Base-by-base conservation (phyloP, 2,329 filamentous ascomycete species). In the Aspergillus amoenus region DNA sequence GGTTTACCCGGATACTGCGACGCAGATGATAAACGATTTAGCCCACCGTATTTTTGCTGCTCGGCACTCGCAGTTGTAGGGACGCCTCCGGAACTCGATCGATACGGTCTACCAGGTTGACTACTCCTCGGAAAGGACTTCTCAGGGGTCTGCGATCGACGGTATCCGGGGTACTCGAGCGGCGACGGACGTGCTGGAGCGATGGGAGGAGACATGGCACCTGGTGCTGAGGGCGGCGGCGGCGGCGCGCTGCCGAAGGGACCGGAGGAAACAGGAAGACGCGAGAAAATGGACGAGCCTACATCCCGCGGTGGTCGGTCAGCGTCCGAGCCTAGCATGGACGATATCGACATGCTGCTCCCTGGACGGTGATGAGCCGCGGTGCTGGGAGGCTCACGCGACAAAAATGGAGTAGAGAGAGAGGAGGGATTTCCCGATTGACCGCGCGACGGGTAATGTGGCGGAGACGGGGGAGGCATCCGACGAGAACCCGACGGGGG, bases 301-400 rank as follows among this genome's bases (percentile, higher is more conserved):
- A 70, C 73, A 67, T 78, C 78, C 72, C 80, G 79, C 70, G 73
- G 72, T 41, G 73, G 65, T 55, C 75, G 76, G 49, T 81, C 74
- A 46, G 79, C 66, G 64, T 82, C 80, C 12, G 78, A 79, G 58
- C 86, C 87, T 58, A 90, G 81, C 73, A 90, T 84, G 44, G 87
- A 87, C n/a, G 86, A 88, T 72, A 90, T 89, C 46, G 87, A 88
- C 87, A 90, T 89, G 74, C 84, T 86, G 67, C 83, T 83, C 52
- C 82, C 82, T 12, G 83, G 82, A 58, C 86, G 80, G 69, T 83
- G 78, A 57, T 83, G 78, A 56, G 78, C 72, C 21, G 81, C 77
- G 21, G 75, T 76, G 17, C 77, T 75, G 48, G 84, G 79, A 47
- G 83, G 76, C 62, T 88, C 85, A 68, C 85, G 82, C 58, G 78